Base-by-base conservation (phyloP, 1,284 basidiomycete species). In the Microstroma glucosiphilum region DNA sequence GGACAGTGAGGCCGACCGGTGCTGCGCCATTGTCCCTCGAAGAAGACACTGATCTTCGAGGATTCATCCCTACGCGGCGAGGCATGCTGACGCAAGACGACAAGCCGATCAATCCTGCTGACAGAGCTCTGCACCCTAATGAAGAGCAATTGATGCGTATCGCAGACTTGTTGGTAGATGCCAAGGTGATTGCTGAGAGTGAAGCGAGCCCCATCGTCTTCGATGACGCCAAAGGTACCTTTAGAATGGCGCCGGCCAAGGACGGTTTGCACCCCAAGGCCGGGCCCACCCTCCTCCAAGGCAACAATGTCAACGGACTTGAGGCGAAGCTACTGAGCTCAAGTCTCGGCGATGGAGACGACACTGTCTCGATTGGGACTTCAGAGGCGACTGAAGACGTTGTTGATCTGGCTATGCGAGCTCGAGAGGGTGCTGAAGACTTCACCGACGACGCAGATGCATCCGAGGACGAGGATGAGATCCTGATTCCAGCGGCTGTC, bases 131-230 rank as follows among this genome's bases (percentile, higher is more conserved):
- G 8, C 93, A 96, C 81, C 93, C 93, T 1, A 96, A 96, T 70
- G 92, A 91, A 70, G 91, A 93, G 82, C 90, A 93, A 73, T 82
- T 96, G 56, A 94, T 96, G 91, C 85, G 94, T 63, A 89, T 97
- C 60, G 84, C 86, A 40, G 93, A 96, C 79, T 81, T 97, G 56
- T 82, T 93, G 59, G 82, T 84, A 26, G 92, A 96, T 73, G 89
- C 88, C 1, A 84, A 83, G 65, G 80, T 81, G 9, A 76, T 92
- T n/a, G 85, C 84, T 13, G 82, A 83, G 56, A 80, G 84, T 57
- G 83, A 86, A 79, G 64, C 67, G 1, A 69, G 75, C 37, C 73
- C 68, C 1, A 64, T 78, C n/a, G 59, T 46, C 6, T 76, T 69
- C 55, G 72, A 75, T 54, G 71, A 77, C 37, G 65, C 40, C 23